Evolutionary conservation across 805 yeast genomes (phyloP), one percentile per base, ranked within the genome.

Genomic region (Saccharomycopsis sp.): DNA sequence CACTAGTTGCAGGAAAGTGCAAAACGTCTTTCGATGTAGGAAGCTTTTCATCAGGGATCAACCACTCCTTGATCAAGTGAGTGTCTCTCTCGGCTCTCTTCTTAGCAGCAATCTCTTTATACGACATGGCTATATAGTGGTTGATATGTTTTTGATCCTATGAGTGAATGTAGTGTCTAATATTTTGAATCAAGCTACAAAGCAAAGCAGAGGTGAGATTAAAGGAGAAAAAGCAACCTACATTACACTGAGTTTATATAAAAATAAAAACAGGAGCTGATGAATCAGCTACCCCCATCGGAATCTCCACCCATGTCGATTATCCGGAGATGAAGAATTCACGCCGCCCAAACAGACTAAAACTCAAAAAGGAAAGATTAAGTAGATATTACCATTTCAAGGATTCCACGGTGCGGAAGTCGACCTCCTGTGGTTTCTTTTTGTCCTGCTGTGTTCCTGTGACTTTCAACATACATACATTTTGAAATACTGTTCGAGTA

Each of bases 31-130:
- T 75, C 3, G 37, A 4, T 8, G 61, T 63, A 1, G 78, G 76
- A 14, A 73, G 66, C 40, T 70, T 58, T 15, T 66, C 60, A 8
- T 64, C 66, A 8, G 75, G 72, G 24, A 74, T 64, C 20, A 71
- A 63, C 85, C 85, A 81, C 61, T 78, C 76, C 8, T 64, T 59
- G 16, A 76, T 72, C 67, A 81, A 73, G 52, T 73, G 70, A 4
- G 72, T 65, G 53, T 79, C 73, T 65, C 83, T 72, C 40, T 66
- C 70, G 24, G 70, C 70, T 46, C 68, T 65, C 64, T 79, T 79
- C 56, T 69, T 67, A 21, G 69, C 71, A 2, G 79, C 79, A 52
- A 75, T 76, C 24, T 69, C 73, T 58, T 68, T 65, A 65, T 75
- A 78, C 7, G 57, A 44, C 54, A 47, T 54, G 20, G 63, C 61